A percentile compares a stretch with the other conserved stretches of the same genome.
Evolutionary conservation across 2,329 filamentous ascomycete genomes (phyloP).

Genomic region (Torrubiellomyces zombiae): DNA sequence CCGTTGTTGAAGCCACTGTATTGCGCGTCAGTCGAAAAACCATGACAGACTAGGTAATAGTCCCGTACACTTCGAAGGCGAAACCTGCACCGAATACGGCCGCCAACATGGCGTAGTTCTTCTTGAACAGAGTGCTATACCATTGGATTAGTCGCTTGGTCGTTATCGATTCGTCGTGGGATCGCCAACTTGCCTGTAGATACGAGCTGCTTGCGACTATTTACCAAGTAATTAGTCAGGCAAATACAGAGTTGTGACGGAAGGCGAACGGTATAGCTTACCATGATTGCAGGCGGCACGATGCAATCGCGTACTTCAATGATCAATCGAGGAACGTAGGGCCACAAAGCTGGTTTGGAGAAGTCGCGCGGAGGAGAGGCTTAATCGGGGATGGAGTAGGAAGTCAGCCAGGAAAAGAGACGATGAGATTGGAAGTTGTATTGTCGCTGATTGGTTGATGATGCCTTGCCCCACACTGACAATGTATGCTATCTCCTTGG

Average conservation of each 20-base stretch:
- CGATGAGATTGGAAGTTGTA: too few relatives aligned
- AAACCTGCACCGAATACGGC: slow-evolving; percentile 80
- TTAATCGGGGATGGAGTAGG: too few relatives aligned
- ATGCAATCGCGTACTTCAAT: slow-evolving; percentile 15
- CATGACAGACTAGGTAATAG: too few relatives aligned
- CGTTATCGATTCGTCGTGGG: slow-evolving; percentile 7
- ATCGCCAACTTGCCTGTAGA: slow-evolving; percentile 22
- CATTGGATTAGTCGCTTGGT: slow-evolving; percentile 10
- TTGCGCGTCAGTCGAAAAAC: slow-evolving; percentile 15
- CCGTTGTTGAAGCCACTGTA: slow-evolving; percentile 63
- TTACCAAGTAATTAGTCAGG: slow-evolving; percentile 18
- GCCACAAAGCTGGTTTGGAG: slow-evolving; percentile 12
- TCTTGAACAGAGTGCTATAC: slow-evolving; percentile 63
- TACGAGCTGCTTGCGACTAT: slow-evolving; percentile 20
- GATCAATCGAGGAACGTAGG: slow-evolving; percentile 10
- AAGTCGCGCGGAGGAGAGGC: too few relatives aligned
- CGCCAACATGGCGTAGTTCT: slow-evolving; percentile 76
- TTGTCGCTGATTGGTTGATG: too few relatives aligned
- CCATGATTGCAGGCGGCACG: slow-evolving; percentile 19
- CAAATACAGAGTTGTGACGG: slow-evolving; percentile 1
- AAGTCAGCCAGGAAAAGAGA: too few relatives aligned
- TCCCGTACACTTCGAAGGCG: slow-evolving; percentile 76
- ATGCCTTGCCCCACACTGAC: too few relatives aligned
- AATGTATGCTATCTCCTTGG: too few relatives aligned
- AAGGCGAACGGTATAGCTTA: slow-evolving; percentile 8